phyloP scores from a whole-genome alignment of 202 grass and related monocot genomes.

The Zizania palustris region DNA sequence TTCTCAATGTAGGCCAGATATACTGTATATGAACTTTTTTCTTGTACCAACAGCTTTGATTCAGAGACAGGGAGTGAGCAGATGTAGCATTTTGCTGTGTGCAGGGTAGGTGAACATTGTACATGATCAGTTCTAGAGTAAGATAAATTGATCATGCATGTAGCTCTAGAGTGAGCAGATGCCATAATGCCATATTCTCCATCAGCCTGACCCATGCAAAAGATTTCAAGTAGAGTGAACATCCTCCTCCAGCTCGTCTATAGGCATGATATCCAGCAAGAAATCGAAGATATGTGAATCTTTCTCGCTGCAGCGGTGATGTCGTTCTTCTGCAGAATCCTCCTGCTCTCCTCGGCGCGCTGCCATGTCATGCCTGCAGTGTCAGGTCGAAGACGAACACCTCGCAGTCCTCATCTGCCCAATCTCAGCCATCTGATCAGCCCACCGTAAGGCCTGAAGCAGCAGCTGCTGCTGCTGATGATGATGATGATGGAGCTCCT shows the following conservation, averaged over 20 bases:
- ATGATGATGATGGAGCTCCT: slow-evolving; percentile 55
- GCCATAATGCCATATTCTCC: not conserved
- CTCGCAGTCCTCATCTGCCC: slow-evolving; percentile 57
- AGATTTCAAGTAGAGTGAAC: not conserved
- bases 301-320: slow-evolving; percentile 43
- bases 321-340: slow-evolving; percentile 61
- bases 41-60: no score
- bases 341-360: slow-evolving; percentile 57
- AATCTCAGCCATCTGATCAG: slow-evolving; percentile 52
- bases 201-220: not conserved
- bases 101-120: slow-evolving; percentile 43
- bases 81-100: slow-evolving; percentile 19
- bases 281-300: slow-evolving; percentile 63
- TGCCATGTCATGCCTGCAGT: slow-evolving; percentile 61
- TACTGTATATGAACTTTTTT: slow-evolving; percentile 84
- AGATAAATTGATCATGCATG: slow-evolving; percentile 27
- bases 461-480: slow-evolving; percentile 52
- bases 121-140: slow-evolving; percentile 39
- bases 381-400: slow-evolving; percentile 77
- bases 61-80: slow-evolving; percentile 32
- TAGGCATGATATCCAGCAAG: slow-evolving; percentile 60
- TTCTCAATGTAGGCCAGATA: slow-evolving; percentile 89
- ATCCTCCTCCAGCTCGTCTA: slow-evolving; percentile 52
- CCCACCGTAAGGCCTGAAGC: slow-evolving; percentile 58
- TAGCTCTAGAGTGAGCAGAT: slow-evolving; percentile 13